Base-by-base conservation (phyloP, 345 rosid species). In the Brassica nigra region DNA sequence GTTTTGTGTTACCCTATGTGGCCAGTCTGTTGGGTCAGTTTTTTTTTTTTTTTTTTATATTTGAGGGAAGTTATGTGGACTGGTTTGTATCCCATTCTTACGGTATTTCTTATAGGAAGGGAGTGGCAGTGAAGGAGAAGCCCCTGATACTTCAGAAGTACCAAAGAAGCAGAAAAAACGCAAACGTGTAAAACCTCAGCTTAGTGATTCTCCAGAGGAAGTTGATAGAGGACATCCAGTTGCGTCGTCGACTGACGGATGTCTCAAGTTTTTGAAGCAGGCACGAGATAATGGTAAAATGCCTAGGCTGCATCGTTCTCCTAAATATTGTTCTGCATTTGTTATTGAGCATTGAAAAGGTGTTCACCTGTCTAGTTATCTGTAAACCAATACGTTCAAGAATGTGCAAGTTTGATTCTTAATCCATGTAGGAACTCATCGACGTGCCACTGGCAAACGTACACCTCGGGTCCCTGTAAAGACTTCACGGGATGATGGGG, bases 381-480 rank as follows among this genome's bases (percentile, higher is more conserved):
- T 64, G 52, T 11, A 16, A 70, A 70, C 23, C 59, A 9, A 52
- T 72, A 66, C 20, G 30, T 68, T 52, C 49, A 36, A 74, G 66
- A 37, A 34, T 18, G 71, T 69, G 67, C 57, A 80, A 70, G 55
- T 65, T 55, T 75, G 66, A 27, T 66, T 83, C 67, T 66, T 42
- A 27, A 62, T 79, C 62, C 59, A 81, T 75, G 72, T 81, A 96
- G 99, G 89, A 79, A 81, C 74, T 70, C 90, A 84, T 74, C 92
- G 86, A 71, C 95, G 82, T 90, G 95, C 88, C 71, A 97, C 92
- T 72, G 88, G 96, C 79, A 96, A 90, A 86, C 92, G 99, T 87
- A 96, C 99, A 31, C 99, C 98, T 80, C 94, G 98, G 9, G n/a
- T 93, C 57, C 97, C 97, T 71, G 91, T 96, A 76, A 82, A 89